Conservation (phyloP, 108 stramenopile species). For the Stephanodiscus minutulus region DNA sequence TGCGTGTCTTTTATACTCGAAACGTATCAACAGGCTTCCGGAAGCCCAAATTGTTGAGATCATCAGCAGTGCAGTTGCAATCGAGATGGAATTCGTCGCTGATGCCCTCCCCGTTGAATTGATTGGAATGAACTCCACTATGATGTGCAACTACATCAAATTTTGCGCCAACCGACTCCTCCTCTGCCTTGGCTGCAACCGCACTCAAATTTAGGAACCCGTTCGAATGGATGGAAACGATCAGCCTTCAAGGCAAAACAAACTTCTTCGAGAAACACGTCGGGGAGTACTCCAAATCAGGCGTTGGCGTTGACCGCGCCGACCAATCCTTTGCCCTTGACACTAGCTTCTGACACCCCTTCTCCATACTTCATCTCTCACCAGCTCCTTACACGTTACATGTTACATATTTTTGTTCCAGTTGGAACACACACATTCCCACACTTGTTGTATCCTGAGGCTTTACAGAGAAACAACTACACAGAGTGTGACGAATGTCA, state of each 20-base stretch:
- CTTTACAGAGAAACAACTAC: no score
- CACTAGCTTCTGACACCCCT: conserved; percentile 68
- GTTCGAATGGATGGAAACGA: background rate
- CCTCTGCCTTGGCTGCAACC: conserved; percentile 74
- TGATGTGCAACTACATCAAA: conserved; percentile 97
- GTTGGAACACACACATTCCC: no score
- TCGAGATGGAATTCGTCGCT: conserved; percentile 94
- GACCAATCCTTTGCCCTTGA: conserved; percentile 81
- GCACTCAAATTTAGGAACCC: conserved; percentile 84
- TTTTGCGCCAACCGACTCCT: conserved; percentile 94
- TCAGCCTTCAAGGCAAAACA: conserved; percentile 62
- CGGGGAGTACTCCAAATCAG: conserved; percentile 88
- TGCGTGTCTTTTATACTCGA: conserved; percentile 85
- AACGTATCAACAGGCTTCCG: conserved; percentile 72
- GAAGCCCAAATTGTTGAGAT: conserved; percentile 60
- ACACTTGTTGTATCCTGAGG: no score
- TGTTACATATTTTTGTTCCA: no score
- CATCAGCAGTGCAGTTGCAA: conserved; percentile 85
- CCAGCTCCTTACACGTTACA: no score
- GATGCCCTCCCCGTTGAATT: conserved; percentile 96
- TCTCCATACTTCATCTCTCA: no score
- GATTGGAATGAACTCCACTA: conserved; percentile 95
- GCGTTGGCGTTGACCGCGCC: conserved; percentile 71
- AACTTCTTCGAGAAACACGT: conserved; percentile 94
- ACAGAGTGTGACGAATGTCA: no score